Base-by-base conservation (phyloP, 2,329 filamentous ascomycete species). In the Penicillium sp. region DNA sequence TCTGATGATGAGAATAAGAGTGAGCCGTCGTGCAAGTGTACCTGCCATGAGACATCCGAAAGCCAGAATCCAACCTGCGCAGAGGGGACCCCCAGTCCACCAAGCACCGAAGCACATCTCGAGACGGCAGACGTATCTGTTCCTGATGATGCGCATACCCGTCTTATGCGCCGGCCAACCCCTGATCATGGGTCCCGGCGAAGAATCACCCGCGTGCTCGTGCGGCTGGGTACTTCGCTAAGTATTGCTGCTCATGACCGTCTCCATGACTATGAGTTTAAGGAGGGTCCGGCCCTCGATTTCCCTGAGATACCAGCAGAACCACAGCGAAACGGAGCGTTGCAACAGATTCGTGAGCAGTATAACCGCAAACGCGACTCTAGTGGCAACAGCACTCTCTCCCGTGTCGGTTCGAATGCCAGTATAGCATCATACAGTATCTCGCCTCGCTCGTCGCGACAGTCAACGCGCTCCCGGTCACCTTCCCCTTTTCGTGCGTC, bases 301-400 rank as follows among this genome's bases (percentile, higher is more conserved):
- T 58, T 58, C 19, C 56, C 56, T 7, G 56, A 58, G n/a, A 46
- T 58, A 45, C 56, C 56, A 11, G 56, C 23, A 1, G 56, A 58
- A 30, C 26, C 13, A 2, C 47, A 51, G 35, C 17, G 56, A 7
- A 58, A 52, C 7, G 19, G n/a, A 11, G 29, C 21, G 8, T 35
- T 58, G 2, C 56, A 19, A 17, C 56, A 52, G 23, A 58, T 52
- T 5, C 56, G 56, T 3, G 48, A 58, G 9, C 23, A 26, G 8
- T 52, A 58, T 31, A 58, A 58, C 26, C 47, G 13, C 0, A 41
- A 29, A 9, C 46, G 46, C 26, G 38, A 52, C n/a, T 51, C 48
- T 4, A 46, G 31, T n/a, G 35, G 35, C 11, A 58, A 31, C 3
- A 23, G 19, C 35, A 46, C 56, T 1, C 56, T 58, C 17, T 51